phyloP scores from a whole-genome alignment of 441 rosid genomes.

The Adansonia madagascariensis region DNA sequence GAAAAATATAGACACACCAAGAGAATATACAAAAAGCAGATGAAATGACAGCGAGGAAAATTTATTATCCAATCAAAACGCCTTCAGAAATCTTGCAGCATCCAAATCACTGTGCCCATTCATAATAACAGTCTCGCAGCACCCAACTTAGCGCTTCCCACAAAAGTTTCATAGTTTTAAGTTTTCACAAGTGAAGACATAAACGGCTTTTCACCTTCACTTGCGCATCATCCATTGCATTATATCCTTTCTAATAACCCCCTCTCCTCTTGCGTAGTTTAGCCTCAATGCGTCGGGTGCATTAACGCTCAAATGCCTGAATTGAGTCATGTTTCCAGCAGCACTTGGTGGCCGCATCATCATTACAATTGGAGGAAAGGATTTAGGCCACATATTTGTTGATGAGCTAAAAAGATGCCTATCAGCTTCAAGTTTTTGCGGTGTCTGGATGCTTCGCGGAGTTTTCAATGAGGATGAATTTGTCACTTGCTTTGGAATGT shows the following conservation, averaged over 20 bases:
- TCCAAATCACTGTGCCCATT: not conserved
- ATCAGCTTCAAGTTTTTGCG: conserved; percentile 50
- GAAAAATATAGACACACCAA: not conserved
- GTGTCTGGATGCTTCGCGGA: not conserved
- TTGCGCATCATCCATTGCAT: conserved; percentile 63
- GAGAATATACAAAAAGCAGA: not conserved
- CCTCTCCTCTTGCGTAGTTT: conserved; percentile 39
- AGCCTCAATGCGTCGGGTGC: conserved; percentile 32
- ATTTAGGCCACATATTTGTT: conserved; percentile 47
- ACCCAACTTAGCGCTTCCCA: not conserved
- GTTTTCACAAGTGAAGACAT: conserved; percentile 7
- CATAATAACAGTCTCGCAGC: not conserved
- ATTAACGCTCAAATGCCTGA: conserved; percentile 50
- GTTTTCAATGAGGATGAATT: conserved; percentile 44
- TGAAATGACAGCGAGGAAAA: not conserved
- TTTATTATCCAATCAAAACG: not conserved
- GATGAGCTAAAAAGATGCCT: conserved; percentile 60
- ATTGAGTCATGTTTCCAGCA: conserved; percentile 54
- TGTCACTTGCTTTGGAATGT: conserved; percentile 43
- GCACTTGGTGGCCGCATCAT: conserved; percentile 61
- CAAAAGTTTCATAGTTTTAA: conserved; percentile 13
- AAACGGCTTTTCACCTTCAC: conserved; percentile 32
- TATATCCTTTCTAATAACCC: conserved; percentile 71
- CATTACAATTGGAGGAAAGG: conserved; percentile 61
- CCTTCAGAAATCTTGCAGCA: not conserved